Evolutionary conservation across 2,329 filamentous ascomycete species (phyloP), one percentile per base, ranked within the genome.

Genomic region (Penicillium sp.): DNA sequence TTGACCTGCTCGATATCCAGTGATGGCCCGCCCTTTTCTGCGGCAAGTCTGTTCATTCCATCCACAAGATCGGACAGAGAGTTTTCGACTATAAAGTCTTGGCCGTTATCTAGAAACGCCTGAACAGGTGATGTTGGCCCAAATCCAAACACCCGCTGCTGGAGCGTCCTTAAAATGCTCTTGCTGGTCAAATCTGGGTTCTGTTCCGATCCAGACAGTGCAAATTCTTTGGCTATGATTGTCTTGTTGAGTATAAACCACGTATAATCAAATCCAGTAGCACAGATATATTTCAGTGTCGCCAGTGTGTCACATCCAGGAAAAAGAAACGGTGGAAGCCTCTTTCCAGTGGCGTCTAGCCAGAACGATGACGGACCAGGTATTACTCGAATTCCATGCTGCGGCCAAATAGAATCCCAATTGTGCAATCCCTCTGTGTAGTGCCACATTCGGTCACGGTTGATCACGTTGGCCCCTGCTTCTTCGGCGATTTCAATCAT

Each of bases 371-470:
- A 85, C 0, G 83, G 83, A 0, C 79, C 83, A 0, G 83, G 82
- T 14, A 86, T 71, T 2, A 86, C 77, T 33, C 83, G 81, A 60
- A 86, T 86, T 20, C 83, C 83, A 62, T 86, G 83, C 14, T 63
- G 59, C 0, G 82, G 83, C 83, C 83, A 86, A 66, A 86, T 84
- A 3, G 82, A 75, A 55, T 85, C 70, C 83, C 83, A 86, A 65
- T 86, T 85, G 53, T 77, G 73, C 11, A 86, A 66, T 0, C 83
- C 83, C 63, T 86, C 83, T 11, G 82, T 85, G 65, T 86, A 86
- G 66, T 86, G 83, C 83, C 83, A 86, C 83, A 86, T 85, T 45
- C 83, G 74, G 63, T 86, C 83, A 49, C 79, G 76, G 68, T 86
- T 86, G 71, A 86, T 75, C 58, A 85, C 64, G 57, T 77, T 73